These are phyloP conservation scores for Aphanomyces euteiches DNA, from an alignment of 352 stramenopile species.

Conservation along the genomic window DNA sequence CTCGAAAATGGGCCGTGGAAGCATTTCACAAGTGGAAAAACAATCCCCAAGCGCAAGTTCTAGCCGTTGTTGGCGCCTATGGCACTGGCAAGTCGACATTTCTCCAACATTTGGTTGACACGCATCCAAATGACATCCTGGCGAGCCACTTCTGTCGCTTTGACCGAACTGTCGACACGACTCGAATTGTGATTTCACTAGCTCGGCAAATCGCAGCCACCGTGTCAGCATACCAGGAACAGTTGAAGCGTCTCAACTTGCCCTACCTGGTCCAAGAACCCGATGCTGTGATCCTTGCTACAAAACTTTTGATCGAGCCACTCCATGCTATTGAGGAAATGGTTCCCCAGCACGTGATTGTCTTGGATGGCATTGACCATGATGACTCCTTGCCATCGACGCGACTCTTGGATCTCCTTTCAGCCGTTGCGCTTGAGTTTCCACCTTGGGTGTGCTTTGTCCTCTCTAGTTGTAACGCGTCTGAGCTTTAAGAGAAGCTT, in stretches of 20 bases:
- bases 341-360: slow-evolving; percentile 52
- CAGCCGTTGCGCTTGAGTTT: slow-evolving; percentile 53
- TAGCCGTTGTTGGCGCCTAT: slow-evolving; percentile 65
- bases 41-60: slow-evolving; percentile 46
- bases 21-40: slow-evolving; percentile 77
- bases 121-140: slow-evolving; percentile 53
- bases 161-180: slow-evolving; percentile 68
- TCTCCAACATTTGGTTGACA: slow-evolving; percentile 47
- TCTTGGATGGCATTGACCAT: slow-evolving; percentile 76
- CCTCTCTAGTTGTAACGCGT: slow-evolving; percentile 62
- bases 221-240: slow-evolving; percentile 72
- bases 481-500: slow-evolving; percentile 54
- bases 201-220: slow-evolving; percentile 70
- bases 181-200: slow-evolving; percentile 70
- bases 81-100: slow-evolving; percentile 71
- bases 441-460: slow-evolving; percentile 69
- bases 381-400: slow-evolving; percentile 53
- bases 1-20: slow-evolving; percentile 60
- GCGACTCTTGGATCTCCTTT: slow-evolving; percentile 57
- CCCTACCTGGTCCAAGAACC: slow-evolving; percentile 76
- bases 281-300: slow-evolving; percentile 58
- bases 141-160: slow-evolving; percentile 74
- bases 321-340: slow-evolving; percentile 64
- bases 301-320: slow-evolving; percentile 73
- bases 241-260: slow-evolving; percentile 76